Base-by-base conservation (phyloP, 2,329 filamentous ascomycete species). In the Microcera coccophila region DNA sequence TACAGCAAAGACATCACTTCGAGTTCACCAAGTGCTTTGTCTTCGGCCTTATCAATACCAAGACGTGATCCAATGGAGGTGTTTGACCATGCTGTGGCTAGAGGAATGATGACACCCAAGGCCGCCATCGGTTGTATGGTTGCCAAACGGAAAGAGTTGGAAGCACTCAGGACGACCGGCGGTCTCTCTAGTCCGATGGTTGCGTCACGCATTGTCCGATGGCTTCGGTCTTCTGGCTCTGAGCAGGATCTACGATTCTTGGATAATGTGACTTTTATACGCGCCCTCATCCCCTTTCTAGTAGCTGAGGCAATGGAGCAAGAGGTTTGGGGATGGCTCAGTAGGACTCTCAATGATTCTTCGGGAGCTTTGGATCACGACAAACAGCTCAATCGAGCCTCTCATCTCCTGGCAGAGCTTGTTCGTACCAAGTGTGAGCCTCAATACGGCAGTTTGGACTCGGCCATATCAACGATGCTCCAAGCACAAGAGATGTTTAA, bases 81-180 rank as follows among this genome's bases (percentile, higher is more conserved):
- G 3, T 82, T 82, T 45, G 71, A 79, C 48, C 67, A 71, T 43
- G 78, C 77, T 15, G 76, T 77, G 2, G 68, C 74, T 11, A 70
- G 68, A 54, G 76, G 76, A 28, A 67, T 81, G 52, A 79, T 82
- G 78, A 80, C 69, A 4, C 56, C 71, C 2, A 64, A 66, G 29
- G 70, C 74, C 1, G 78, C 78, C 0, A 71, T 71, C 2, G 78
- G 78, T 11, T 79, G 76, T 45, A 64, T 82, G 39, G 61, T 69
- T 21, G 68, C 72, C 14, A 72, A 79, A 52, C 61, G 63, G 22
- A 65, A 68, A 29, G 66, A 71, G 16, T 63, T 75, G 54, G 67
- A 50, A 57, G 64, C 31, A 52, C 55, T 47, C 9, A 52, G 56
- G 17, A 33, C 52, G 10, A 40, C 52, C 34, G 21, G 52, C 7